Evolutionary conservation across 2,329 filamentous ascomycete genomes (phyloP).

Genomic region (Penicillium sp.): DNA sequence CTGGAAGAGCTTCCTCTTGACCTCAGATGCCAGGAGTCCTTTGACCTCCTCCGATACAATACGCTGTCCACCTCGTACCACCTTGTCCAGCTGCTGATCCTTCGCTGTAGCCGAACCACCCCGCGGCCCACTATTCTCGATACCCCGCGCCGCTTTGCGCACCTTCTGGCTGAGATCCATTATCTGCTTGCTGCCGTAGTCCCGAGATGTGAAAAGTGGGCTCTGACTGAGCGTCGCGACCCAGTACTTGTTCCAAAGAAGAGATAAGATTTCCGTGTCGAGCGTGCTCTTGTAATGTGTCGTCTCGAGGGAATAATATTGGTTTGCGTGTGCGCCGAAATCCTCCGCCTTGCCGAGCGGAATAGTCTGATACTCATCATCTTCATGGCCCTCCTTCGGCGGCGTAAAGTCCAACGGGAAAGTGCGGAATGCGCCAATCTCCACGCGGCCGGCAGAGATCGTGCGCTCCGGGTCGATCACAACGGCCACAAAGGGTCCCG

Average conservation of each 20-base stretch:
- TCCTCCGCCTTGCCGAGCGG: slow-evolving; percentile 94
- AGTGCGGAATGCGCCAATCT: slow-evolving; percentile 95
- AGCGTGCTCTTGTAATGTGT: slow-evolving; percentile 94
- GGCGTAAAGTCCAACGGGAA: slow-evolving; percentile 77
- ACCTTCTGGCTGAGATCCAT: slow-evolving; percentile 85
- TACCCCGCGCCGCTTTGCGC: slow-evolving; percentile 62
- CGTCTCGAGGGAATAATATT: slow-evolving; percentile 90
- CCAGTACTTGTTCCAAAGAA: slow-evolving; percentile 97
- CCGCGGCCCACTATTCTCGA: slow-evolving; percentile 42
- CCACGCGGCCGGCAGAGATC: slow-evolving; percentile 91
- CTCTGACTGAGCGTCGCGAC: slow-evolving; percentile 92
- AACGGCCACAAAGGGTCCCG: slow-evolving; percentile 91
- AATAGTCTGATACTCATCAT: slow-evolving; percentile 62
- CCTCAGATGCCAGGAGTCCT: slow-evolving; percentile 54
- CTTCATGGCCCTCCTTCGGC: slow-evolving; percentile 52
- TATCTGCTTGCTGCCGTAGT: slow-evolving; percentile 92
- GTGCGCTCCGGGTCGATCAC: slow-evolving; percentile 97
- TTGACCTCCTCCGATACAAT: slow-evolving; percentile 62
- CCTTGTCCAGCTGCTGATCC: slow-evolving; percentile 58
- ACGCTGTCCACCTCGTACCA: slow-evolving; percentile 62
- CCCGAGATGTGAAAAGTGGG: slow-evolving; percentile 87
- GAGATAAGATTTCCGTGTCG: slow-evolving; percentile 82
- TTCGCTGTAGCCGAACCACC: slow-evolving; percentile 40
- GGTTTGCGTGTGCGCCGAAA: slow-evolving; percentile 88
- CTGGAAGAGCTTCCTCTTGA: slow-evolving; percentile 60